Conservation (phyloP, 495 filamentous ascomycete species). For the Aspergillus campestris region DNA sequence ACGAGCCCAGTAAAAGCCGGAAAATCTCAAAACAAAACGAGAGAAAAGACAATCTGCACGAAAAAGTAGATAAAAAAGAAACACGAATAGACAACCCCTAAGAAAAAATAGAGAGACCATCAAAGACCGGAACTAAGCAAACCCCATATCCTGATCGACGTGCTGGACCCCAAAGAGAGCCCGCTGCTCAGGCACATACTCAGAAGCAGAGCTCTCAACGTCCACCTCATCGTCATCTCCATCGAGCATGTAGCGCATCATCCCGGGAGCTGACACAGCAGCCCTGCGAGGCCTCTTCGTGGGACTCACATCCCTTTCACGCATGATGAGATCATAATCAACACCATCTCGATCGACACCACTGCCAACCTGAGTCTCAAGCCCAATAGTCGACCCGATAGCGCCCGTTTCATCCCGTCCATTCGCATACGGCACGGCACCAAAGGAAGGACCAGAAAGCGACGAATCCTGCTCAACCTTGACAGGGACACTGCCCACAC, state of each 20-base stretch:
- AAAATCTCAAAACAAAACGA: neutral
- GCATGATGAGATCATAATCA: neutral
- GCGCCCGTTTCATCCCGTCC: no score
- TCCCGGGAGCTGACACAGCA: constrained; percentile 4
- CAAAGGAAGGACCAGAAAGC: no score
- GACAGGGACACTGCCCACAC: neutral
- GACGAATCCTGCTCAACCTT: no score
- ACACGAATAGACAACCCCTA: neutral
- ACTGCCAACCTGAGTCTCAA: no score
- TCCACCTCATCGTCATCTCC: constrained; percentile 6
- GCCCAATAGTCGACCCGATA: no score
- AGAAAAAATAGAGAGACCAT: no score
- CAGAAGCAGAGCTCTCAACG: constrained; percentile 8
- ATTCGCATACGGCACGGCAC: no score
- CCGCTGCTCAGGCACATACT: constrained; percentile 11
- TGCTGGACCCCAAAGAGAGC: no score
- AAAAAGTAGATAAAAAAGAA: neutral
- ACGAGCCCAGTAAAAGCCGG: neutral
- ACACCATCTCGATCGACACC: neutral
- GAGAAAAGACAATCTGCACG: neutral
- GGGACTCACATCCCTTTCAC: neutral
- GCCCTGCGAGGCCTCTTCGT: constrained; percentile 8
- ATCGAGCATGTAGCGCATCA: constrained; percentile 1
- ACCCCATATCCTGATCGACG: no score
- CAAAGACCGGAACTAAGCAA: no score